Evolutionary conservation across 495 filamentous ascomycete species (phyloP), one percentile per base, ranked within the genome.

Genomic region (Durotheca rogersii): DNA sequence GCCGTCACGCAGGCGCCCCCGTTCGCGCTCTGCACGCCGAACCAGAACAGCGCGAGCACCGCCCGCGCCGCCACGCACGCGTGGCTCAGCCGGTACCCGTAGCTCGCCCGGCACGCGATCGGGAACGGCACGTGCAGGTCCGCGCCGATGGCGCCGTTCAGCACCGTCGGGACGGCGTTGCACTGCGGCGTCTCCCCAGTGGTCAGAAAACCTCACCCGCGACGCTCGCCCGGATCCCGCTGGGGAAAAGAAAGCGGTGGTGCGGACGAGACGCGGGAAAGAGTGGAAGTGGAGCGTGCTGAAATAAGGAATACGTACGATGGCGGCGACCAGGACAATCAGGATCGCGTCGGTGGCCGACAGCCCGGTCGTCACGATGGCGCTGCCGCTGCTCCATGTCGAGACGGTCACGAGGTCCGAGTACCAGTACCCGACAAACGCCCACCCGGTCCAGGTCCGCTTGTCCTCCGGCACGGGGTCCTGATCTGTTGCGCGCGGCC

Each of bases 1-100:
- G 81, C 79, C 0, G 73, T 74, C n/a, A 85, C 74, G 10, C 79
- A 75, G 50, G 82, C 79, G 0, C 79, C 82, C 2, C 84, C 84
- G 53, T 82, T 84, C 33, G 79, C 77, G 32, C 80, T 82, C 53
- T 86, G 82, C 18, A 88, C 83, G 6, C 80, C 81, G 50, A 85
- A 82, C 84, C 84, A 87, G 71, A 87, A 86, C 30, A 85, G 60
- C 1, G 83, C 83, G 0, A 86, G 73, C 44, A 87, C 78, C 0
- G 73, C 72, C 6, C 84, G 71, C 0, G 81, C 83, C 4, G 84
- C 66, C 25, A 86, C 81, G 19, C 77, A 73, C 55, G 87, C 74
- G 65, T 85, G 86, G 7, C 76, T 78, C 38, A 82, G 75, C 74
- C 79, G 87, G 68, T 84, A 87, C 0, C 84, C 84, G 72, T 80